Percentiles rank a stretch among this genome's conserved stretches.
phyloP scores from a whole-genome alignment of 768 basidiomycete species.

The Austroboletus eburneus region DNA sequence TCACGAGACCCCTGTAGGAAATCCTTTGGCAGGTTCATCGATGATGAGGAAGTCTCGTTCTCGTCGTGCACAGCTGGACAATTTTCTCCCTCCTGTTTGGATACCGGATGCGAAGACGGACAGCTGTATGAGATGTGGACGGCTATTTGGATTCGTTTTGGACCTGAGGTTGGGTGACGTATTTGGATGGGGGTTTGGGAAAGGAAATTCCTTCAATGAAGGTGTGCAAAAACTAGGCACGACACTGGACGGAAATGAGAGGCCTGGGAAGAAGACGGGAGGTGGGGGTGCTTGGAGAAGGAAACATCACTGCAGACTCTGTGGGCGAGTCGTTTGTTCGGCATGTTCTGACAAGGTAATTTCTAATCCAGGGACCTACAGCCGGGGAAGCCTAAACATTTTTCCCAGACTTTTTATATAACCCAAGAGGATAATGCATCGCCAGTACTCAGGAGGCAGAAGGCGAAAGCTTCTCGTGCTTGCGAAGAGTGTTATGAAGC shows the following conservation, averaged over 20 bases:
- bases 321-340: constrained; percentile 84
- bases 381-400: constrained; percentile 2
- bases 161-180: constrained; percentile 24
- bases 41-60: not conserved
- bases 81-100: constrained; percentile 92
- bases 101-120: constrained; percentile 83
- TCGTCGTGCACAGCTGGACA: constrained; percentile 28
- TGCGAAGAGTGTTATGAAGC: constrained; percentile 86
- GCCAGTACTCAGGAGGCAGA: constrained; percentile 37
- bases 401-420: constrained; percentile 75
- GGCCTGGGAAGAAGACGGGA: constrained; percentile 6
- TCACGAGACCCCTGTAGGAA: constrained; percentile 27
- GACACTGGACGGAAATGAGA: constrained; percentile 8
- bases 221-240: constrained; percentile 11
- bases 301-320: constrained; percentile 83
- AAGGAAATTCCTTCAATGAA: constrained; percentile 40
- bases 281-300: constrained; percentile 41
- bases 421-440: constrained; percentile 35
- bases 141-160: constrained; percentile 55
- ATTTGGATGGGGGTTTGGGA: constrained; percentile 26
- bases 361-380: not conserved
- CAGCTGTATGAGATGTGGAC: constrained; percentile 80
- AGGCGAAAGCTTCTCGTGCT: constrained; percentile 64
- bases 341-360: constrained; percentile 73
- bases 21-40: constrained; percentile 1